Conservation (phyloP, 1,284 basidiomycete genomes). For the Apiotrichum mycotoxinovorans region DNA sequence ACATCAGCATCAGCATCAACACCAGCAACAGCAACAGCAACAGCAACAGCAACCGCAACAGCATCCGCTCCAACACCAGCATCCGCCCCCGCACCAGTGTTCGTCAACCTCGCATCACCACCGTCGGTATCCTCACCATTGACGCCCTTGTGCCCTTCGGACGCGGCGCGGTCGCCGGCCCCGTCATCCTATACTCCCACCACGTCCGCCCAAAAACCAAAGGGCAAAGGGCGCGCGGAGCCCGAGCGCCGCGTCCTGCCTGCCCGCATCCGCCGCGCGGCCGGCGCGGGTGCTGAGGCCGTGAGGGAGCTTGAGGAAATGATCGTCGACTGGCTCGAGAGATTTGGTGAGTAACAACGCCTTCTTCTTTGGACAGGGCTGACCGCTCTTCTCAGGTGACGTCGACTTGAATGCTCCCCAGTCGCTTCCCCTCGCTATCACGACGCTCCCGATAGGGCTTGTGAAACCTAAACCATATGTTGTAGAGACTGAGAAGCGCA, state of each 20-base stretch:
- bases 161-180: background rate
- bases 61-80: background rate
- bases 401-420: conserved; percentile 65
- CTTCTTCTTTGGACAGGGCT: background rate
- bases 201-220: background rate
- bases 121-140: background rate
- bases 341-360: conserved; percentile 61
- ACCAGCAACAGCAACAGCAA: background rate
- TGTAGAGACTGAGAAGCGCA: background rate
- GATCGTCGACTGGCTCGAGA: conserved; percentile 74
- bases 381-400: conserved; percentile 56
- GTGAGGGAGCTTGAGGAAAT: conserved; percentile 69
- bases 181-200: background rate
- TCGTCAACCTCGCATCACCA: background rate
- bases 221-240: conserved; percentile 12
- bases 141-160: background rate
- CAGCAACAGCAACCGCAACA: background rate
- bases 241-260: conserved; percentile 72
- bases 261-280: conserved; percentile 70
- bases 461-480: conserved; percentile 22
- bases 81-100: background rate
- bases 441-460: conserved; percentile 53
- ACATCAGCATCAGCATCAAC: background rate
- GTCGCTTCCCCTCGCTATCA: conserved; percentile 62
- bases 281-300: conserved; percentile 58